A percentile compares a stretch with the other conserved stretches of the same genome.
Conservation (phyloP, 1,284 basidiomycete genomes). For the Phellinidium pouzarii region DNA sequence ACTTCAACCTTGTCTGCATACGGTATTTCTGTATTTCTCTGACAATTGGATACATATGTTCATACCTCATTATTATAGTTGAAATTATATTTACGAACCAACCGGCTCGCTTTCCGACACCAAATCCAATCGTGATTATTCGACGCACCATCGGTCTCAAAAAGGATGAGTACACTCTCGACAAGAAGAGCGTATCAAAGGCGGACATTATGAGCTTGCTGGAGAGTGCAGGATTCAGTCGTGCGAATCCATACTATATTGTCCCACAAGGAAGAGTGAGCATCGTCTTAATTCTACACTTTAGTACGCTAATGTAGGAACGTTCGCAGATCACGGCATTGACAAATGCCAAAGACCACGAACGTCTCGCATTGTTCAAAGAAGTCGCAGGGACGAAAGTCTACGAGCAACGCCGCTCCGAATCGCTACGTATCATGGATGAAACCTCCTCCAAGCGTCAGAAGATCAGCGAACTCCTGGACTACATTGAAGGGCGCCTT, state of each 20-base stretch:
- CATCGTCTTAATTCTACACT: constrained; percentile 19
- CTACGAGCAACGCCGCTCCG: constrained; percentile 90
- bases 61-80: constrained; percentile 37
- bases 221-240: constrained; percentile 94
- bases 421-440: constrained; percentile 93
- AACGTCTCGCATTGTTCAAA: constrained; percentile 89
- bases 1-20: constrained; percentile 90
- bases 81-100: constrained; percentile 87
- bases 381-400: constrained; percentile 99
- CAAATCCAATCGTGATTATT: constrained; percentile 78
- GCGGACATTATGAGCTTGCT: constrained; percentile 96
- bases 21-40: constrained; percentile 42
- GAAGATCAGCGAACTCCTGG: constrained; percentile 87
- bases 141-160: constrained; percentile 94
- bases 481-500: constrained; percentile 87
- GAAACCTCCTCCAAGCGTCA: constrained; percentile 90
- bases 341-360: constrained; percentile 96
- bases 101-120: constrained; percentile 88
- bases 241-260: constrained; percentile 98
- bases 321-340: constrained; percentile 79
- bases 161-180: constrained; percentile 98
- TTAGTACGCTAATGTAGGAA: background rate
- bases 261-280: constrained; percentile 93
- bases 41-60: background rate
- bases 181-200: constrained; percentile 92